Percentiles rank a stretch among this genome's conserved stretches.
These are phyloP conservation scores for Hibiscus tridactylites DNA, from an alignment of 345 rosid genomes.

Conservation along the genomic window DNA sequence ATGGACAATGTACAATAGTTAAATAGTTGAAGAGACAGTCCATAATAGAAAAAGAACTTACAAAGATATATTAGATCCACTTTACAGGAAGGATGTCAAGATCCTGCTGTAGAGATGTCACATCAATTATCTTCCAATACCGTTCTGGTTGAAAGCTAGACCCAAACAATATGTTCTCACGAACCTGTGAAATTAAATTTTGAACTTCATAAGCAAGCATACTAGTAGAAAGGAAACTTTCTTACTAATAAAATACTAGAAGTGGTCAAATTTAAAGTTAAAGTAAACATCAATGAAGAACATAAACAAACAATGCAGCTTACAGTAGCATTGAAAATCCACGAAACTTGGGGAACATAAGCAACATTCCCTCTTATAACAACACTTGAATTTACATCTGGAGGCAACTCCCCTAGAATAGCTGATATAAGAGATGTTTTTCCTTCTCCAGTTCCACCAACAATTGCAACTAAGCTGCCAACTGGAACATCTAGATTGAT, in stretches of 20 bases:
- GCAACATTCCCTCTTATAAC: constrained; percentile 79
- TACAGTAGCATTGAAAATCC: constrained; percentile 98
- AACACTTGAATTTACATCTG: constrained; percentile 42
- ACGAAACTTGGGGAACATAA: constrained; percentile 91
- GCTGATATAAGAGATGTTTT: constrained; percentile 89
- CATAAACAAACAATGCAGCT: constrained; percentile 18
- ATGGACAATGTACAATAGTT: constrained; percentile 2
- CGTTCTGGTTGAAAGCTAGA: constrained; percentile 46
- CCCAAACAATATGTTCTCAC: constrained; percentile 85
- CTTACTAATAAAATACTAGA: background rate
- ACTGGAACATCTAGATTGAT: constrained; percentile 67
- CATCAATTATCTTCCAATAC: constrained; percentile 72
- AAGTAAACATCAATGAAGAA: background rate
- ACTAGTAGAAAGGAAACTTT: background rate
- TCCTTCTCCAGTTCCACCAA: constrained; percentile 97
- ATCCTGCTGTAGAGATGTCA: constrained; percentile 72
- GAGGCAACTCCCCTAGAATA: constrained; percentile 86
- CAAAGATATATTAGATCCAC: constrained; percentile 21
- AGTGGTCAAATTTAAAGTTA: background rate
- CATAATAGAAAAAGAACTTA: background rate
- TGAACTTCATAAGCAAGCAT: background rate
- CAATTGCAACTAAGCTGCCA: constrained; percentile 80
- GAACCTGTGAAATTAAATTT: constrained; percentile 43
- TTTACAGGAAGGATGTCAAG: constrained; percentile 80
- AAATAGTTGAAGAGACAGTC: constrained; percentile 6